Evolutionary conservation across 768 basidiomycete genomes (phyloP), one percentile per base, ranked within the genome.

Genomic region (Steccherinum ochraceum): DNA sequence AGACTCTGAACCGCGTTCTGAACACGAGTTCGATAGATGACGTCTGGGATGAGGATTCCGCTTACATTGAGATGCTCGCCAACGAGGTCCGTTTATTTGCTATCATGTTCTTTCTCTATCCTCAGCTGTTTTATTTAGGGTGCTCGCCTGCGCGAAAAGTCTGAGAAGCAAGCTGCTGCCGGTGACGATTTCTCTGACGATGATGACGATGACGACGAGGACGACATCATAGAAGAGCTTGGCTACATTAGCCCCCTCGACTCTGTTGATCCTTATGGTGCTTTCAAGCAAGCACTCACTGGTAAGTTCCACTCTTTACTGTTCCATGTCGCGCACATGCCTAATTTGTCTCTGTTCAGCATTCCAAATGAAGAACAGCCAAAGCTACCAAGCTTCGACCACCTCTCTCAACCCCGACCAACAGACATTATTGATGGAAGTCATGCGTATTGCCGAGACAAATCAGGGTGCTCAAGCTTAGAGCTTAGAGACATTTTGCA

Each of bases 41-140:
- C 64, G 89, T 93, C 13, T 92, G 86, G 83, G 91, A 93, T 60
- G 85, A 89, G 52, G 89, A 92, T 58, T 90, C 89, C 5, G 88
- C 86, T 5, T 94, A 93, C 63, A 74, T 92, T 41, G 90, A 93
- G 64, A 71, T 91, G 76, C 77, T 94, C 26, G 91, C 89, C 5
- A 80, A 81, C 58, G 86, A 93, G 77, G 89, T 87, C 63, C 42
- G 68, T 56, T 10, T 11, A 48, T 48, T 56, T 45, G 2, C 21
- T 45, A 35, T 46, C 46, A 26, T 27, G n/a, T n/a, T n/a, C n/a
- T n/a, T n/a, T n/a, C n/a, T n/a, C n/a, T n/a, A n/a, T n/a, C n/a
- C n/a, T n/a, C n/a, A n/a, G n/a, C n/a, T n/a, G n/a, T n/a, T n/a
- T n/a, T n/a, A n/a, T 47, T 5, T 30, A 89, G 88, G 81, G 87